Conservation (phyloP, 352 stramenopile species). For the Phytophthora europaea region DNA sequence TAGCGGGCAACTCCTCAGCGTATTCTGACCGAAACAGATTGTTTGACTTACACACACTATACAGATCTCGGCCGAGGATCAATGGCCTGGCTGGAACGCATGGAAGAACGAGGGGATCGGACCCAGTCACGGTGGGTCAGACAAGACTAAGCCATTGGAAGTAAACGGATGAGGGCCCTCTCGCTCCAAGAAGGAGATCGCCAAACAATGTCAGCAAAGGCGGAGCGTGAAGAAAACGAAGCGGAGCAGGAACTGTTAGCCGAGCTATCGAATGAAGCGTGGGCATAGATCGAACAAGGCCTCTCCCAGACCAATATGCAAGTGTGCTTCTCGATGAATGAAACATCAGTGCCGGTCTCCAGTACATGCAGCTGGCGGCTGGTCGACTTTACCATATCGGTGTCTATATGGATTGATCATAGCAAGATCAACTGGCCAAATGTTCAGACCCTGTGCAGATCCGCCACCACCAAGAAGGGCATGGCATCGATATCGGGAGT, state of each 20-base stretch:
- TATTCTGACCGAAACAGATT: too few relatives aligned
- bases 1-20: too few relatives aligned
- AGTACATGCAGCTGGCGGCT: background rate
- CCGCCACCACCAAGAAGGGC: background rate
- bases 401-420: background rate
- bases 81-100: background rate
- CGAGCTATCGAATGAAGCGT: background rate
- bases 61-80: background rate
- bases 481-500: background rate
- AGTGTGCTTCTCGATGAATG: slow-evolving; percentile 2
- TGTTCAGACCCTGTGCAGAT: background rate
- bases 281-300: background rate
- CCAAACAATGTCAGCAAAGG: background rate
- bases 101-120: background rate
- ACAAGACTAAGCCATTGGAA: background rate
- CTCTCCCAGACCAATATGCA: background rate
- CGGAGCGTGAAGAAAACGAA: background rate
- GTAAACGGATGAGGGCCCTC: background rate
- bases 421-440: background rate
- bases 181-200: background rate
- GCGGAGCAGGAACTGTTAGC: background rate
- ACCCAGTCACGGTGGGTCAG: too few relatives aligned
- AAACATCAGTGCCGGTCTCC: background rate
- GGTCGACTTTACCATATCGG: background rate
- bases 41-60: too few relatives aligned